These are phyloP conservation scores for Prunus fruticosa DNA, from an alignment of 306 rosid species.

Conservation along the genomic window DNA sequence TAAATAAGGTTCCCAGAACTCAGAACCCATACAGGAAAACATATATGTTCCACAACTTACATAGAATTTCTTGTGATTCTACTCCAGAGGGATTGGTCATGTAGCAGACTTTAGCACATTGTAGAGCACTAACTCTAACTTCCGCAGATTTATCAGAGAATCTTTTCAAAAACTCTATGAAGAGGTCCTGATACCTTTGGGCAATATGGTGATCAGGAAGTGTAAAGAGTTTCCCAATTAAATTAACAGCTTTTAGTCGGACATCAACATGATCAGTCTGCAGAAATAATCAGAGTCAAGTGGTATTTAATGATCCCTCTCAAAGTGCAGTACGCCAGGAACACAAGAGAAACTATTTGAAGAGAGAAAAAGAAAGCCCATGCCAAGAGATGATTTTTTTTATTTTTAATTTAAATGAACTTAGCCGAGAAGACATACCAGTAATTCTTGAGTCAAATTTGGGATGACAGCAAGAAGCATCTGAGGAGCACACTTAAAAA, in stretches of 20 bases:
- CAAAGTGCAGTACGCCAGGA: not conserved
- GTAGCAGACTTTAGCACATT: conserved; percentile 68
- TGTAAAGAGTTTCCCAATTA: conserved; percentile 78
- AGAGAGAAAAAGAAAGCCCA: not conserved
- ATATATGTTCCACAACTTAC: conserved; percentile 50
- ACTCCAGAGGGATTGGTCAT: conserved; percentile 45
- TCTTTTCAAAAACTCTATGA: conserved; percentile 74
- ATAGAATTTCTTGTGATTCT: conserved; percentile 62
- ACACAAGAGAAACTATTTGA: not conserved
- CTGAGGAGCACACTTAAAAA: conserved; percentile 73
- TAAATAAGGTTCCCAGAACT: conserved; percentile 12
- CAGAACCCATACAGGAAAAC: conserved; percentile 13
- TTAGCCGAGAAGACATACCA: conserved; percentile 42
- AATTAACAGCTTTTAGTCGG: conserved; percentile 86
- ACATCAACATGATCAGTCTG: conserved; percentile 96
- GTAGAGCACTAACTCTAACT: conserved; percentile 78
- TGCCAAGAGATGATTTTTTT: not conserved
- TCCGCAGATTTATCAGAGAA: conserved; percentile 88
- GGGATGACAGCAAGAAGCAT: conserved; percentile 81
- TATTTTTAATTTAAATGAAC: not conserved
- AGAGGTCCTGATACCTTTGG: conserved; percentile 59
- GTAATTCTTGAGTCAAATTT: conserved; percentile 62
- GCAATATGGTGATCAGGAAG: conserved; percentile 63
- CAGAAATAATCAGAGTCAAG: conserved; percentile 22
- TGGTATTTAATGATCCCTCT: conserved; percentile 7